Conservation (phyloP, 2,329 filamentous ascomycete genomes). For the Fusarium napiforme region DNA sequence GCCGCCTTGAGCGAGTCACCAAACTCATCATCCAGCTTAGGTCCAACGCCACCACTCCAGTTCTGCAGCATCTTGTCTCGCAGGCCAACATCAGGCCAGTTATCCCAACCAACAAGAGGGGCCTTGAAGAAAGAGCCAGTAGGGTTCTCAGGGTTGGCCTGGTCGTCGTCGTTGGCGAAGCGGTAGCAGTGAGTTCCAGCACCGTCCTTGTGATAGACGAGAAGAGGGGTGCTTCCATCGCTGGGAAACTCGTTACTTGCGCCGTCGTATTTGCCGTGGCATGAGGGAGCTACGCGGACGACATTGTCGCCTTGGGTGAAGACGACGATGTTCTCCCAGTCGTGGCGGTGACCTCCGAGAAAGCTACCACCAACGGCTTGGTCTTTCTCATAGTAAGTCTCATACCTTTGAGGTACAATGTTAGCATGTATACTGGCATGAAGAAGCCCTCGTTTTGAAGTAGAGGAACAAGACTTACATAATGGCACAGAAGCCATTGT, state of each 20-base stretch:
- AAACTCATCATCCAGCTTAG: conserved; percentile 47
- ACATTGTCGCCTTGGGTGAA: conserved; percentile 43
- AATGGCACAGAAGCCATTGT: conserved; percentile 49
- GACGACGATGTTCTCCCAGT: conserved; percentile 56
- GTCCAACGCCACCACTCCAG: conserved; percentile 45
- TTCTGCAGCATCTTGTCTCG: conserved; percentile 41
- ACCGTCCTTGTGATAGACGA: conserved; percentile 49
- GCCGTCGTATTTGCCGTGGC: conserved; percentile 40
- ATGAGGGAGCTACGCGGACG: conserved; percentile 46
- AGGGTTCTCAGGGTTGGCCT: conserved; percentile 41
- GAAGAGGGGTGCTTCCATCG: conserved; percentile 35
- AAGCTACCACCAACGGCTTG: conserved; percentile 48
- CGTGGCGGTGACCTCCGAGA: conserved; percentile 52
- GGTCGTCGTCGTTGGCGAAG: conserved; percentile 45
- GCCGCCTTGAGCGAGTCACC: conserved; percentile 36
- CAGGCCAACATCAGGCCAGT: conserved; percentile 42
- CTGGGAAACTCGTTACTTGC: conserved; percentile 39
- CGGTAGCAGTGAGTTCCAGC: conserved; percentile 46
- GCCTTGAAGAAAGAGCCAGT: conserved; percentile 40
- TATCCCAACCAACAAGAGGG: conserved; percentile 46
- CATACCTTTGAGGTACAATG: conserved; percentile 16
- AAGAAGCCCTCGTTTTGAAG: rapidly evolving
- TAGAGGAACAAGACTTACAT: conserved; percentile 29
- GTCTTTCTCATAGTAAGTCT: conserved; percentile 59
- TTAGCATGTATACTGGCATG: background rate